Evolutionary conservation across 164 flowering plant species (phyloP), one percentile per base, ranked within the genome.

Genomic region (Kingdonia uniflora): DNA sequence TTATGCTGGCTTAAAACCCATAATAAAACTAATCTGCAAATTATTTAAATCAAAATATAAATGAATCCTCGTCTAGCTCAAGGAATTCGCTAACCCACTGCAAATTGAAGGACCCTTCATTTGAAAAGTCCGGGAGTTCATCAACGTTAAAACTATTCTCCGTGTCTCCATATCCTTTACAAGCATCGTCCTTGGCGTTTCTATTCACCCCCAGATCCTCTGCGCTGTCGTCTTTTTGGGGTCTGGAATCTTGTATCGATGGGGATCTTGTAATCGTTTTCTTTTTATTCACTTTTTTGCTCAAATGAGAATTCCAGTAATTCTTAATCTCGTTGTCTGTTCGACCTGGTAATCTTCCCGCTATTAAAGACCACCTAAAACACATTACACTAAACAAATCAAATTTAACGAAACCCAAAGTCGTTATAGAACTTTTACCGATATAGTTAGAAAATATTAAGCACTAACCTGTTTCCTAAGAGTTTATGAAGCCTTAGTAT

Each of bases 301-400:
- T 40, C 61, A 58, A 58, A 58, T 49, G 61, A 41, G 61, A 58
- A 49, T 49, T 58, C 61, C 61, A 58, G 41, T 58, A 58, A 17
- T 58, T 58, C 48, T 58, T 58, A n/a, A 58, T 58, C 20, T 58
- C 61, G 15, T 58, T 58, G n/a, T 58, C 61, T 19, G 61, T 58
- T 40, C 61, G 24, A 37, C 61, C 61, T 0, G 61, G 61, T 19
- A 58, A 8, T 23, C 54, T 49, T 41, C 61, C 54, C 19, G 61
- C 61, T 23, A 58, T 58, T 23, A 58, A 41, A 25, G 61, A 58
- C 61, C 61, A 58, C 46, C 61, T 58, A 35, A 49, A 40, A 15
- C 12, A 46, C 7, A 15, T 5, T 5, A 46, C 3, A 2, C 13
- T 14, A 19, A 16, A 2, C 5, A 26, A 25, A 54, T 20, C 19